Percentiles rank a stretch among this genome's conserved stretches.
These are phyloP conservation scores for Cucurbita ficifolia DNA, from an alignment of 306 rosid species.

Conservation along the genomic window DNA sequence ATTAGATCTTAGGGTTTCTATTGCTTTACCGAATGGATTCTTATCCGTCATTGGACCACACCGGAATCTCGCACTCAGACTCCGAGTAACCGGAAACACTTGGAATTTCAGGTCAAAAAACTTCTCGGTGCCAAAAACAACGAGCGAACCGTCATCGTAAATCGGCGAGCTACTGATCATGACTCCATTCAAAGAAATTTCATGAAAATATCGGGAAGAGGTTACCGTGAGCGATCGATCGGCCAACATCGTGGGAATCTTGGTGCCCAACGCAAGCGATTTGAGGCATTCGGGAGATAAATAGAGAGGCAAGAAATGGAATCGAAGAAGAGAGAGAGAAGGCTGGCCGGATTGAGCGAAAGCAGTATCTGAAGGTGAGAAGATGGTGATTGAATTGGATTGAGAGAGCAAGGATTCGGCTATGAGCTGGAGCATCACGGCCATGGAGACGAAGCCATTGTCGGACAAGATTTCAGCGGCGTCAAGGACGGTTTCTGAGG, in stretches of 20 bases:
- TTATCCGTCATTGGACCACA: slow-evolving; percentile 14
- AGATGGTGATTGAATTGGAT: slow-evolving; percentile 54
- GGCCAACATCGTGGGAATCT: slow-evolving; percentile 45
- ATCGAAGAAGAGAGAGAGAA: slow-evolving; percentile 50
- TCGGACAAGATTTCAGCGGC: slow-evolving; percentile 62
- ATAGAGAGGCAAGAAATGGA: slow-evolving; percentile 40
- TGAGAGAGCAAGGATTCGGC: slow-evolving; percentile 26
- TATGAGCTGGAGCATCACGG: slow-evolving; percentile 49
- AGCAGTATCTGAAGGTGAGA: slow-evolving; percentile 60
- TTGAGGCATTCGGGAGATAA: slow-evolving; percentile 33
- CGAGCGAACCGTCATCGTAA: slow-evolving; percentile 42
- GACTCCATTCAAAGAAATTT: slow-evolving; percentile 34
- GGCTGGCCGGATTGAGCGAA: slow-evolving; percentile 66
- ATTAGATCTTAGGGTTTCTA: slow-evolving; percentile 17
- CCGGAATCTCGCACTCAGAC: neutral
- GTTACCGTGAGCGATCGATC: slow-evolving; percentile 40
- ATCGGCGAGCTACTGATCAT: slow-evolving; percentile 25
- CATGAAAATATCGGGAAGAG: slow-evolving; percentile 12
- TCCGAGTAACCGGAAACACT: slow-evolving; percentile 1
- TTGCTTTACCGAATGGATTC: slow-evolving; percentile 29
- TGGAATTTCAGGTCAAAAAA: slow-evolving; percentile 43
- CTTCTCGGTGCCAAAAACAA: slow-evolving; percentile 36
- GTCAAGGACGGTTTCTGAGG: slow-evolving; percentile 29
- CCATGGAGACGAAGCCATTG: slow-evolving; percentile 56
- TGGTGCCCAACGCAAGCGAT: slow-evolving; percentile 39